phyloP scores from a whole-genome alignment of 192 early-diverging fungal species.

The Coemansia sp. region DNA sequence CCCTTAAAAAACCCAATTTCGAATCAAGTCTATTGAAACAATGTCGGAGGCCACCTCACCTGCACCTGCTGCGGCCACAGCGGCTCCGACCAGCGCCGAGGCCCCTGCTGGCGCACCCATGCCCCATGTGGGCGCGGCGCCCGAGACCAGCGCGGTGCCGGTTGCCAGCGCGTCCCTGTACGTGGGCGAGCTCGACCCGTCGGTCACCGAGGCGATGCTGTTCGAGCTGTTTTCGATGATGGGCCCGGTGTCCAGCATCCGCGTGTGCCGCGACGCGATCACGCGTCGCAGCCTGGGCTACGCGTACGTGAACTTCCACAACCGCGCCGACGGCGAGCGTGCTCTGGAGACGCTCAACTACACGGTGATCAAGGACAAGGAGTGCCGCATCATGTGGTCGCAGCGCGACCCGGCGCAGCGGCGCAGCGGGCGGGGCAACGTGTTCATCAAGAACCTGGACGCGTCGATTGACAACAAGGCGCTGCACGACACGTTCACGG shows the following conservation, averaged over 20 bases:
- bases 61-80: constrained; percentile 32
- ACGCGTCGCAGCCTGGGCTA: constrained; percentile 95
- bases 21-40: constrained; percentile 11
- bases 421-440: constrained; percentile 88
- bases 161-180: constrained; percentile 78
- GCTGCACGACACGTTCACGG: constrained; percentile 96
- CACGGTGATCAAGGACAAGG: constrained; percentile 86
- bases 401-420: constrained; percentile 96
- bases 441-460: constrained; percentile 99
- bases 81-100: constrained; percentile 45
- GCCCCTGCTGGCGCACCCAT: constrained; percentile 47
- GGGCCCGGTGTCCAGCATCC: constrained; percentile 93
- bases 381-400: constrained; percentile 99
- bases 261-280: constrained; percentile 96
- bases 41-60: constrained; percentile 44
- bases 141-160: constrained; percentile 23
- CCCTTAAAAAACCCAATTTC: constrained; percentile 28
- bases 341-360: constrained; percentile 96
- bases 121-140: constrained; percentile 22
- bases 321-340: constrained; percentile 77
- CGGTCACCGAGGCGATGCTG: constrained; percentile 94
- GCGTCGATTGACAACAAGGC: constrained; percentile 97
- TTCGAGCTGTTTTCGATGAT: constrained; percentile 96
- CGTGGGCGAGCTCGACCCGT: constrained; percentile 94
- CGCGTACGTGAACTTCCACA: constrained; percentile 98